These are phyloP conservation scores for Sugiyamaella novakii DNA, from an alignment of 1,139 yeast genomes.

Conservation along the genomic window DNA sequence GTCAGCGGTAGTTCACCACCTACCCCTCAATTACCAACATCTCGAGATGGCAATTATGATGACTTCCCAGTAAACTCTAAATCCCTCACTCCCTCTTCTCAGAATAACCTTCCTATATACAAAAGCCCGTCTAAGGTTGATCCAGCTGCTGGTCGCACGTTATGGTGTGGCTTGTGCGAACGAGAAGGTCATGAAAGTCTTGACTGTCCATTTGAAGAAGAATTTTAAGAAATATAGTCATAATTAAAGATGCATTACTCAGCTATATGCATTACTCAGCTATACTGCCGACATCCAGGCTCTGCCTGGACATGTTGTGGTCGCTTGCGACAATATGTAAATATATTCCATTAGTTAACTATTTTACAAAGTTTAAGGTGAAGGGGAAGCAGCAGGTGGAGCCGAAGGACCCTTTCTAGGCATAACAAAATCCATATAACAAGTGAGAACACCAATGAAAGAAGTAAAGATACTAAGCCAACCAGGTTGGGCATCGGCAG, in stretches of 20 bases:
- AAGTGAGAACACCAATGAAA: conserved; percentile 38
- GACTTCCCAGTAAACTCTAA: conserved; percentile 32
- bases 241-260: background rate
- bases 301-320: background rate
- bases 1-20: conserved; percentile 13
- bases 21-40: conserved; percentile 9
- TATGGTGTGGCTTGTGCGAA: conserved; percentile 95
- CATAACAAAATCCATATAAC: conserved; percentile 44
- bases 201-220: conserved; percentile 84
- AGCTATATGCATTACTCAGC: too few relatives aligned
- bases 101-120: conserved; percentile 15
- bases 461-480: conserved; percentile 40
- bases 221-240: conserved; percentile 33
- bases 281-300: background rate
- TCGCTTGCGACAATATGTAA: too few relatives aligned
- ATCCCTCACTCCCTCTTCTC: background rate
- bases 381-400: conserved; percentile 21
- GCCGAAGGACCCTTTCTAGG: conserved; percentile 32
- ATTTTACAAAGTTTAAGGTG: background rate
- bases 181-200: conserved; percentile 82
- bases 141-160: conserved; percentile 70
- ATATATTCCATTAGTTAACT: background rate
- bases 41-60: conserved; percentile 31
- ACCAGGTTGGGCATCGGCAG: conserved; percentile 39
- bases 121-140: conserved; percentile 48